Conservation (phyloP, 192 early-diverging fungal species). For the Dispira parvispora region DNA sequence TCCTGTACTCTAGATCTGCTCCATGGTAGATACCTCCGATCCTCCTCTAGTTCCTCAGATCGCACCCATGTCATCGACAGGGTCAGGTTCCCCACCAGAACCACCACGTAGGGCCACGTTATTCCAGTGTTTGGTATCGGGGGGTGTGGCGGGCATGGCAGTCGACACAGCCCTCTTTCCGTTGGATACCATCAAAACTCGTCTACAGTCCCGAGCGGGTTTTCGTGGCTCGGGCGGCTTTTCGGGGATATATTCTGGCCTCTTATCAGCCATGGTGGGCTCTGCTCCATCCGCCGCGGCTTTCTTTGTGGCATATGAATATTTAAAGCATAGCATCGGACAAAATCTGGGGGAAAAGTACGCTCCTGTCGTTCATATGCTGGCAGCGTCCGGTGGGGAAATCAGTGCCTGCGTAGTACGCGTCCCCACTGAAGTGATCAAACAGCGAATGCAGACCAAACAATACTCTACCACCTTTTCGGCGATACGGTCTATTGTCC, state of each 20-base stretch:
- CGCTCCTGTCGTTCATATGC: slow-evolving; percentile 65
- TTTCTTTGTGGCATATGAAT: slow-evolving; percentile 91
- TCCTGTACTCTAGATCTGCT: too few species aligned
- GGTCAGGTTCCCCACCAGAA: too few species aligned
- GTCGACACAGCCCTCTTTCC: slow-evolving; percentile 91
- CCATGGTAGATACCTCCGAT: too few species aligned
- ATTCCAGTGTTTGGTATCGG: slow-evolving; percentile 47
- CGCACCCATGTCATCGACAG: too few species aligned
- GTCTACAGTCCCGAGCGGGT: slow-evolving; percentile 72
- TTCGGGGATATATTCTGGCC: slow-evolving; percentile 76
- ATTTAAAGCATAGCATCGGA: slow-evolving; percentile 39
- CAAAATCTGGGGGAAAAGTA: slow-evolving; percentile 20
- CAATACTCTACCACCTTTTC: slow-evolving; percentile 41
- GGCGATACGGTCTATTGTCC: slow-evolving; percentile 47
- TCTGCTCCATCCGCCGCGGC: slow-evolving; percentile 74
- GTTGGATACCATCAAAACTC: slow-evolving; percentile 93
- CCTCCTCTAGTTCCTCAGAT: too few species aligned
- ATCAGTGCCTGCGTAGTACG: slow-evolving; percentile 81
- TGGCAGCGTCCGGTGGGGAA: slow-evolving; percentile 78
- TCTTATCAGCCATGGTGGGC: slow-evolving; percentile 80
- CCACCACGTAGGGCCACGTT: slow-evolving; percentile 12
- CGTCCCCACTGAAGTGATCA: slow-evolving; percentile 91
- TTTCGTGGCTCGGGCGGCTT: slow-evolving; percentile 77
- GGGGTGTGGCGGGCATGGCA: slow-evolving; percentile 78
- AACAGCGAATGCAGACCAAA: slow-evolving; percentile 87